Conservation (phyloP, 805 yeast species). For the Candida lessepsii region DNA sequence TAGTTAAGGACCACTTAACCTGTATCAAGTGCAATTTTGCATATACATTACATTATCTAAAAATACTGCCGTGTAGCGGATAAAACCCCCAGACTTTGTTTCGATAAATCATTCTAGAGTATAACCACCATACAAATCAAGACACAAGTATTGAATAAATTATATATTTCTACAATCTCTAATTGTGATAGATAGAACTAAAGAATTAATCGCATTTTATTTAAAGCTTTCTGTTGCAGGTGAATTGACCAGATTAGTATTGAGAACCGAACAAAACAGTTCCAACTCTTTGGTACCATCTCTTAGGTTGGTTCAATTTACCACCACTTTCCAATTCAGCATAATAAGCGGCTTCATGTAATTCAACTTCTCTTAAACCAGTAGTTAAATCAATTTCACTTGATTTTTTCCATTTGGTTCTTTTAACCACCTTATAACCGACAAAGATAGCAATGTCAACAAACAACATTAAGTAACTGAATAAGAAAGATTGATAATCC, state of each 20-base stretch:
- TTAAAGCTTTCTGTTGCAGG: too few species aligned
- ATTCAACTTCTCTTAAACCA: constrained; percentile 39
- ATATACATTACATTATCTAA: too few species aligned
- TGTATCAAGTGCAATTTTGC: too few species aligned
- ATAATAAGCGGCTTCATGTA: constrained; percentile 34
- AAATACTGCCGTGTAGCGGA: too few species aligned
- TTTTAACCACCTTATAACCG: constrained; percentile 36
- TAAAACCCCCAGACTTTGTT: too few species aligned
- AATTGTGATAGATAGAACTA: too few species aligned
- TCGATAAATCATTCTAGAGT: too few species aligned
- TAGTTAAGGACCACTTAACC: too few species aligned
- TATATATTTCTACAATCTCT: too few species aligned
- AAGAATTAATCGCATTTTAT: too few species aligned
- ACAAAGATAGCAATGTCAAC: constrained; percentile 35
- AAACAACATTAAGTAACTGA: constrained; percentile 43
- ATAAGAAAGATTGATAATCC: constrained; percentile 40
- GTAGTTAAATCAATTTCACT: constrained; percentile 37
- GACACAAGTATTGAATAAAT: too few species aligned
- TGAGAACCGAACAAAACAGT: constrained; percentile 5
- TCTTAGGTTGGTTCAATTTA: constrained; percentile 7
- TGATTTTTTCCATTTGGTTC: constrained; percentile 34
- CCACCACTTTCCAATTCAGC: constrained; percentile 26
- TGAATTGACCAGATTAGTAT: neutral
- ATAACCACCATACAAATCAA: too few species aligned
- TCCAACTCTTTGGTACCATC: constrained; percentile 1